A percentile compares a stretch with the other conserved stretches of the same genome.
These are phyloP conservation scores for Rhododendron williamsianum DNA, from an alignment of 148 eudicot genomes.

Conservation along the genomic window DNA sequence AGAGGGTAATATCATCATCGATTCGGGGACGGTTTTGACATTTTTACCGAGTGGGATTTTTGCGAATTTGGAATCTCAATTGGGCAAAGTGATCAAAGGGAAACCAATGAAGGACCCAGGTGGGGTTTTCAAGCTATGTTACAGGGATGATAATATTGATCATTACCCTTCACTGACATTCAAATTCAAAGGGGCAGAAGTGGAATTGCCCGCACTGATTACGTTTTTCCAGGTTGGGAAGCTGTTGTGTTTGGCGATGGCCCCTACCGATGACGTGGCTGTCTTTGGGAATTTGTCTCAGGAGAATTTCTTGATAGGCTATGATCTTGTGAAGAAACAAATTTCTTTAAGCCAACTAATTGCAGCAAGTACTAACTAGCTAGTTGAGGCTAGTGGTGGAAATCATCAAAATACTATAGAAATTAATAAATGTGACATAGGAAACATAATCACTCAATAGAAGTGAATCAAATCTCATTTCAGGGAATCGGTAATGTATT, in stretches of 20 bases:
- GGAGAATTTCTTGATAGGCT: not conserved
- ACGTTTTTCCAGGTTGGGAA: not conserved
- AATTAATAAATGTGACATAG: no score
- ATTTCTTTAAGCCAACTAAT: not conserved
- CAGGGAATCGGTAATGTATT: no score
- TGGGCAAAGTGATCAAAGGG: constrained; percentile 17
- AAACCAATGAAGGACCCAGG: constrained; percentile 15
- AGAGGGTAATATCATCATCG: constrained; percentile 63
- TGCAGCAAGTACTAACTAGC: not conserved
- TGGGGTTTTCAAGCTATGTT: not conserved
- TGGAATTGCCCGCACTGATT: not conserved
- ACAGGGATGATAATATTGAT: not conserved
- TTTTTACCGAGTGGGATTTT: constrained; percentile 18
- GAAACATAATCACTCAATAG: no score
- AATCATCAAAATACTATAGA: no score
- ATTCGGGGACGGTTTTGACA: constrained; percentile 76
- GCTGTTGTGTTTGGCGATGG: not conserved
- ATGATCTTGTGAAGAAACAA: not conserved
- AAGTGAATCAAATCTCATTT: no score
- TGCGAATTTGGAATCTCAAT: constrained; percentile 8
- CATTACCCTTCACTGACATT: not conserved
- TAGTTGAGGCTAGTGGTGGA: no score
- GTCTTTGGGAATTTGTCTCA: not conserved
- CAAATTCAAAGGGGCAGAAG: constrained; percentile 1
- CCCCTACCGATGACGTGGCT: not conserved